Base-by-base conservation (phyloP, 306 rosid genomes). In the Rosa chinensis region DNA sequence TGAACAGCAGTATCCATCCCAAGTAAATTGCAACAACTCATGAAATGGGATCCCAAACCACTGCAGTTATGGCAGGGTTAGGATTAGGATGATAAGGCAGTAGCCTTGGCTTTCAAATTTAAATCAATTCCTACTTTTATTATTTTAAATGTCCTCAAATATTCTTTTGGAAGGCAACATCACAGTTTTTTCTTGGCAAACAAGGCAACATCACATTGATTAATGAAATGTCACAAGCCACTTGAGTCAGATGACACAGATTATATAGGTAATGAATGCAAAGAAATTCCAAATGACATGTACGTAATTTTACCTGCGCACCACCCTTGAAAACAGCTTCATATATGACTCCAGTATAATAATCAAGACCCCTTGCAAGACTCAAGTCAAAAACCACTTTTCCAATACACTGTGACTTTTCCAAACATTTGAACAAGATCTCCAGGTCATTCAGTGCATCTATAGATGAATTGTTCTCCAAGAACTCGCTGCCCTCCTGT, bases 361-460 rank as follows among this genome's bases (percentile, higher is more conserved):
- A 95, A 88, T 95, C 98, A 42, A 95, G 97, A 74, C 99, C 99
- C 80, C 99, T 88, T 70, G 99, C 98, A 76, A 93, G 99, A 79
- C 99, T 95, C 84, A 95, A 84, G 94, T 95, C 98, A 89, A 95
- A 93, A 77, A 90, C 89, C 73, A 95, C 97, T 78, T 78, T 90
- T 48, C 86, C 88, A 71, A 91, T 86, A 73, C 93, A 78, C 78
- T 87, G 89, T 0, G 99, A 88, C 63, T 86, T 89, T 35, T 91
- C 97, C 76, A 95, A 86, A 72, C 94, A 95, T 72, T 79, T 85
- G 71, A 95, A 95, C 76, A 95, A 86, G 76, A 93, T 91, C 85
- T 89, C 94, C 73, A 95, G 84, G 20, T 93, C 99, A 77, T 82
- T 86, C 89, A 93, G 85, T 16, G 96, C 98, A 14, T 91, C 94